Percentiles rank a stretch among this genome's conserved stretches.
These are phyloP conservation scores for Ilex paraguariensis DNA, from an alignment of 305 asterid genomes.

Conservation along the genomic window DNA sequence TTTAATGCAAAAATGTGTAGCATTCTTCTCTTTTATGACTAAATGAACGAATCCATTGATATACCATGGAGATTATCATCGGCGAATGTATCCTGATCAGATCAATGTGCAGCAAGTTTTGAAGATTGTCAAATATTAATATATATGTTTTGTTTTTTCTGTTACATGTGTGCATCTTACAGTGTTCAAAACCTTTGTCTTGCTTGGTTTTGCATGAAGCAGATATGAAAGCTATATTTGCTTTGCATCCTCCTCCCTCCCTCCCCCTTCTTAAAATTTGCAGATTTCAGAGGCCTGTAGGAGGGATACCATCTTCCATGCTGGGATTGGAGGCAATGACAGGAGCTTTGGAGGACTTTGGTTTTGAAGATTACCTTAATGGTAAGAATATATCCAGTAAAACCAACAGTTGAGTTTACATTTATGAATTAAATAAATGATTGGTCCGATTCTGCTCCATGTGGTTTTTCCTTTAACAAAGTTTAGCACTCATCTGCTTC, in stretches of 20 bases:
- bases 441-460: not conserved
- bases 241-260: not conserved
- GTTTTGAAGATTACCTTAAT: conserved; percentile 83
- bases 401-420: no score
- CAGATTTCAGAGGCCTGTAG: conserved; percentile 91
- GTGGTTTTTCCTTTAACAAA: no score
- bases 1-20: no score
- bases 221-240: not conserved
- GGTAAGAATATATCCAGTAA: conserved; percentile 34
- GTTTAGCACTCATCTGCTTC: not conserved
- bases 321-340: conserved; percentile 81
- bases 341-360: conserved; percentile 77
- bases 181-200: not conserved
- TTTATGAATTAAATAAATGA: not conserved
- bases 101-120: no score
- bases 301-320: conserved; percentile 80
- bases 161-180: not conserved
- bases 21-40: no score
- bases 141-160: no score
- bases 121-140: no score
- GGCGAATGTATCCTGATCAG: no score
- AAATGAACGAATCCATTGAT: no score
- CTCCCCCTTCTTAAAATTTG: not conserved
- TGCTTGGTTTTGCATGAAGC: not conserved
- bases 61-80: no score